Evolutionary conservation across 768 basidiomycete species (phyloP), one percentile per base, ranked within the genome.

Genomic region (Hypholoma fasciculare): DNA sequence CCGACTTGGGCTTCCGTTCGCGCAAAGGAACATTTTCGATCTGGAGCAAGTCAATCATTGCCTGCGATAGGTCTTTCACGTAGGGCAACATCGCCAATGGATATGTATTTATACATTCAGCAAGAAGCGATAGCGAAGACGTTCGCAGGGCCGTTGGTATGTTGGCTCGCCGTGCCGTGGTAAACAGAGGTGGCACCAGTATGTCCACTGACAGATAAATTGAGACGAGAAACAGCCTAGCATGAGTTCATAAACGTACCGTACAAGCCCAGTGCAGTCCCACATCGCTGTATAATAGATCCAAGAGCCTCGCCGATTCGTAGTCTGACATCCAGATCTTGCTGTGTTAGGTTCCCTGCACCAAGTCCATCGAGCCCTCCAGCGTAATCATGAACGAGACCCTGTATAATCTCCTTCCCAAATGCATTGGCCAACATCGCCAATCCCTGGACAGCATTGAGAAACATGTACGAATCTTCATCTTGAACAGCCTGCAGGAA

Each of bases 401-500:
- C 75, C 56, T 76, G 76, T 7, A 96, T 70, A 12, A 95, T 87
- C 11, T 92, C 88, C 61, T 81, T 83, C 2, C 92, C 92, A 59
- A 87, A 85, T 1, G 77, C 78, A 64, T 94, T 88, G 0, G 89
- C 94, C 82, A 98, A 87, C 4, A 82, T 85, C n/a, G 88, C 83
- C 1, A 98, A 79, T 0, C 96, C 96, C 65, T 95, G 92, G 13
- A 96, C 89, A 0, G 91, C 94, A 67, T 94, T 94, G 52, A 98
- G 76, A 67, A 94, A 98, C 54, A 98, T 86, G 71, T 94, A 98
- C n/a, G 92, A 94, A 66, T 98, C 96, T 39, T 95, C 90, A 60
- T 97, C 94, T 66, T 93, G 89, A 5, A 96, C 72, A 0, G 87
- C 82, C 66, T 92, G 86, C 61, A 96, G 71, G 69, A 98, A 96